Percentiles rank a stretch among this genome's conserved stretches.
Evolutionary conservation across 2,329 filamentous ascomycete genomes (phyloP).

Genomic region (Ophiostoma ips): DNA sequence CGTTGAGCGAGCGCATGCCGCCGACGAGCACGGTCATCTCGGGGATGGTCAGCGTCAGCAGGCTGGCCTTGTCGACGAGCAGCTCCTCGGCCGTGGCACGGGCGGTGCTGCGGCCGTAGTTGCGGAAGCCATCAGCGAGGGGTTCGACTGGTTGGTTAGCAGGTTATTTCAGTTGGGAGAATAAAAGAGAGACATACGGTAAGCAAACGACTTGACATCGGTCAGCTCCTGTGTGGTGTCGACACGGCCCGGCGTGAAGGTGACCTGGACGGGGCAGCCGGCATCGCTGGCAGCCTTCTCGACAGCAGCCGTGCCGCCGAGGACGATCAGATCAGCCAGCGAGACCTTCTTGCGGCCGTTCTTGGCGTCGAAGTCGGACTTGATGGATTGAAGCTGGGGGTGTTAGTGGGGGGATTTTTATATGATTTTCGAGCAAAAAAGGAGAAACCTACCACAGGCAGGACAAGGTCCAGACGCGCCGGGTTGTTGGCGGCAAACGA

Average conservation of each 20-base stretch:
- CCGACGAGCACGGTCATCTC: constrained; percentile 59
- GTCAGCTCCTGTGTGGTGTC: constrained; percentile 63
- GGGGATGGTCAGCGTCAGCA: constrained; percentile 55
- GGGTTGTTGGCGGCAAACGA: constrained; percentile 67
- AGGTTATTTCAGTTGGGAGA: not conserved
- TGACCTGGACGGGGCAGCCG: constrained; percentile 35
- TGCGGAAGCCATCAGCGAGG: constrained; percentile 62
- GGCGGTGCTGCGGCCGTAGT: constrained; percentile 50
- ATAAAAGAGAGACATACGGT: constrained; percentile 22
- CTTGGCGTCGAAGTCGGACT: constrained; percentile 47
- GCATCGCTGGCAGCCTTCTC: constrained; percentile 44
- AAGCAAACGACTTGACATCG: constrained; percentile 46
- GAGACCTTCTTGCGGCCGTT: constrained; percentile 53
- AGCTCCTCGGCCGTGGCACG: constrained; percentile 54
- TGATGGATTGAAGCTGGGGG: constrained; percentile 42
- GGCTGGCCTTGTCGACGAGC: constrained; percentile 57
- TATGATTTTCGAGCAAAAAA: not conserved
- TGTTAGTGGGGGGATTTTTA: not conserved
- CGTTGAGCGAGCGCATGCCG: constrained; percentile 54
- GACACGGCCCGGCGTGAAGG: constrained; percentile 58
- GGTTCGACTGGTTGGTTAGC: constrained; percentile 38
- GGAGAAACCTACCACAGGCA: constrained; percentile 26
- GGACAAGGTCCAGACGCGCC: constrained; percentile 45
- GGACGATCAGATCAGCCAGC: constrained; percentile 64
- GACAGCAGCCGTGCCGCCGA: constrained; percentile 55